These are phyloP conservation scores for Pythium insidiosum DNA, from an alignment of 352 stramenopile species.

Conservation along the genomic window DNA sequence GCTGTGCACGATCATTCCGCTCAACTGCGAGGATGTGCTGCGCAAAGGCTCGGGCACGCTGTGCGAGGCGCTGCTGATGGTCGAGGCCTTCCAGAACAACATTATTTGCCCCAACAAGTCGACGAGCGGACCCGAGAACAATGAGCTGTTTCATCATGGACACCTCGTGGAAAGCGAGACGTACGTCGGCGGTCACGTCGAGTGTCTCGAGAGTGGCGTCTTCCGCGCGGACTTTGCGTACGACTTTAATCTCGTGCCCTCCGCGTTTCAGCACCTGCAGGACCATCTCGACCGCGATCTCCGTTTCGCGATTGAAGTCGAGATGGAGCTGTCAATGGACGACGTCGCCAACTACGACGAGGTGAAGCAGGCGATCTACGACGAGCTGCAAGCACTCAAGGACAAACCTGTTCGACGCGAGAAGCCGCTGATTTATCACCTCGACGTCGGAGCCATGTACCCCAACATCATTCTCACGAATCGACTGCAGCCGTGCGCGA, in stretches of 20 bases:
- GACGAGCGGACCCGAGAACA: conserved; percentile 53
- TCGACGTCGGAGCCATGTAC: conserved; percentile 99
- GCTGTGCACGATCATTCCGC: conserved; percentile 98
- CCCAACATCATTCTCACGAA: conserved; percentile 99
- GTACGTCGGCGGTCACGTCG: conserved; percentile 99
- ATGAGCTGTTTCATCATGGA: conserved; percentile 84
- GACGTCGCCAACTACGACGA: conserved; percentile 88
- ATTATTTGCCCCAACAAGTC: conserved; percentile 99
- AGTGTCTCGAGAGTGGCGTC: conserved; percentile 97
- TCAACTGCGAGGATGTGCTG: conserved; percentile 97
- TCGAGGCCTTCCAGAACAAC: conserved; percentile 93
- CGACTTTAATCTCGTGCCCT: conserved; percentile 94
- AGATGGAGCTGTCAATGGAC: conserved; percentile 83
- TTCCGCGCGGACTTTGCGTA: conserved; percentile 98
- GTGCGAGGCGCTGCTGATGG: conserved; percentile 98
- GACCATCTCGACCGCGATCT: conserved; percentile 97
- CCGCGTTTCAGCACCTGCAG: conserved; percentile 93
- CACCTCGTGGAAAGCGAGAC: conserved; percentile 97
- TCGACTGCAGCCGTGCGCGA: conserved; percentile 95
- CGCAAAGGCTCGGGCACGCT: conserved; percentile 94
- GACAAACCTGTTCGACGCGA: conserved; percentile 89
- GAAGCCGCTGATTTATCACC: conserved; percentile 97
- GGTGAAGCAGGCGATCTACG: conserved; percentile 88
- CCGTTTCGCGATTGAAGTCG: conserved; percentile 94
- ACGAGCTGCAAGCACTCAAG: conserved; percentile 89